Evolutionary conservation across 2,329 filamentous ascomycete genomes (phyloP).

Genomic region (Podosphaera leucotricha): DNA sequence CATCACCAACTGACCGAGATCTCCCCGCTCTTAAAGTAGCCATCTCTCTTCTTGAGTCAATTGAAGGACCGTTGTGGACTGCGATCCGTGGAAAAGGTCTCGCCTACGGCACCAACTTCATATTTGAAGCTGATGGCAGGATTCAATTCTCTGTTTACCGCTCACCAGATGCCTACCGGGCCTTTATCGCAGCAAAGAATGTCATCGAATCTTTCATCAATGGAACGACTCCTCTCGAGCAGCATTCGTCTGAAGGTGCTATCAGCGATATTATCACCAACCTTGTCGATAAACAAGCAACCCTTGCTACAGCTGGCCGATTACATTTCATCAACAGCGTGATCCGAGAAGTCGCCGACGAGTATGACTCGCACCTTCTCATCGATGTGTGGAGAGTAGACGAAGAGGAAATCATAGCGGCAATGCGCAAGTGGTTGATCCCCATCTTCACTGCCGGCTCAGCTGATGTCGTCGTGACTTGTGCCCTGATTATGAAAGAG

Average conservation of each 20-base stretch:
- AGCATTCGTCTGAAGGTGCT: constrained; percentile 49
- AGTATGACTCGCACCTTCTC: constrained; percentile 58
- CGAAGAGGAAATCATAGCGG: constrained; percentile 50
- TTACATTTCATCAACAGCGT: constrained; percentile 68
- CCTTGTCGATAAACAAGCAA: constrained; percentile 74
- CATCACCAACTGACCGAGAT: constrained; percentile 50
- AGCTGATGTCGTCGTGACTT: constrained; percentile 73
- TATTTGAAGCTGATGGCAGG: constrained; percentile 55
- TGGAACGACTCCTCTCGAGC: constrained; percentile 50
- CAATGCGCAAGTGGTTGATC: constrained; percentile 51
- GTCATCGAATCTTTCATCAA: constrained; percentile 53
- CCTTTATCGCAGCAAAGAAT: constrained; percentile 52
- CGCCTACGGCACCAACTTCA: constrained; percentile 70
- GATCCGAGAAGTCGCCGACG: constrained; percentile 47
- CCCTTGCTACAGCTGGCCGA: constrained; percentile 58
- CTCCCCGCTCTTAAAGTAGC: constrained; percentile 74
- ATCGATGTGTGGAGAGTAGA: constrained; percentile 53
- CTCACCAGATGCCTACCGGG: constrained; percentile 71
- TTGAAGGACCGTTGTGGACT: constrained; percentile 86
- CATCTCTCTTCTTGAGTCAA: constrained; percentile 71
- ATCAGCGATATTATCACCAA: constrained; percentile 71
- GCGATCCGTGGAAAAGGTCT: constrained; percentile 81
- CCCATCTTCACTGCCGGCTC: constrained; percentile 59
- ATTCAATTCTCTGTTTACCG: constrained; percentile 74
- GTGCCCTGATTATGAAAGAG: constrained; percentile 64